Evolutionary conservation across 2,329 filamentous ascomycete genomes (phyloP).

Genomic region (Epichloe amarillans): DNA sequence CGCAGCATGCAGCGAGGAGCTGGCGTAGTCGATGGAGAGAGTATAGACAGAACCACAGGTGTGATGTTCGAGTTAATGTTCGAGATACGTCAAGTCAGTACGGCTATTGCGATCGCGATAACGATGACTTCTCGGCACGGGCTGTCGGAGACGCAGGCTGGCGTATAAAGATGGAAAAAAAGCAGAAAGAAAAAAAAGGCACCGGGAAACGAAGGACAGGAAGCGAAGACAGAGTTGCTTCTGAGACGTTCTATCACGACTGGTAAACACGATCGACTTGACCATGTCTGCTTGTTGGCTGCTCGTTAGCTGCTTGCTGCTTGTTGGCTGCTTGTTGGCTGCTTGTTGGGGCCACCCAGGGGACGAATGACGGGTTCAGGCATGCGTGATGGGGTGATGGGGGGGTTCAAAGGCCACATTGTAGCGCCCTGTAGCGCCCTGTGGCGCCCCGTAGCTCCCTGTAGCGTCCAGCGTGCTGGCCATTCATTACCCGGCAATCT

Average conservation of each 20-base stretch:
- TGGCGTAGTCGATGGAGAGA: background rate
- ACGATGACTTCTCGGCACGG: too few species aligned
- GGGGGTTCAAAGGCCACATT: too few species aligned
- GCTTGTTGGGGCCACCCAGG: too few species aligned
- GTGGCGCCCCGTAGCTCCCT: too few species aligned
- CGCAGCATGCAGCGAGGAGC: background rate
- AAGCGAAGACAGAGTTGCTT: background rate
- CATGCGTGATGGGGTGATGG: too few species aligned
- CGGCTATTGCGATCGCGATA: too few species aligned
- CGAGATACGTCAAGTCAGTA: too few species aligned
- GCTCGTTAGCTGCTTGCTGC: too few species aligned
- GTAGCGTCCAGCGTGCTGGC: too few species aligned
- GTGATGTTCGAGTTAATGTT: background rate
- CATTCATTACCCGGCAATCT: constrained; percentile 3
- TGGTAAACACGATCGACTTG: background rate
- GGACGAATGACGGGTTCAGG: too few species aligned
- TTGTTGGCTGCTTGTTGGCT: too few species aligned
- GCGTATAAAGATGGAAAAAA: background rate
- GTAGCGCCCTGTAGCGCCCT: too few species aligned
- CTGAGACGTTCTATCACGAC: background rate
- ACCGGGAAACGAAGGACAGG: background rate
- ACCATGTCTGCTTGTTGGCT: background rate
- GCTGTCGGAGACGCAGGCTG: background rate
- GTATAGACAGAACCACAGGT: background rate
- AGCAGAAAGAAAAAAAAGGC: background rate